phyloP scores from a whole-genome alignment of 2,329 filamentous ascomycete species.

The Blastomyces silverae region DNA sequence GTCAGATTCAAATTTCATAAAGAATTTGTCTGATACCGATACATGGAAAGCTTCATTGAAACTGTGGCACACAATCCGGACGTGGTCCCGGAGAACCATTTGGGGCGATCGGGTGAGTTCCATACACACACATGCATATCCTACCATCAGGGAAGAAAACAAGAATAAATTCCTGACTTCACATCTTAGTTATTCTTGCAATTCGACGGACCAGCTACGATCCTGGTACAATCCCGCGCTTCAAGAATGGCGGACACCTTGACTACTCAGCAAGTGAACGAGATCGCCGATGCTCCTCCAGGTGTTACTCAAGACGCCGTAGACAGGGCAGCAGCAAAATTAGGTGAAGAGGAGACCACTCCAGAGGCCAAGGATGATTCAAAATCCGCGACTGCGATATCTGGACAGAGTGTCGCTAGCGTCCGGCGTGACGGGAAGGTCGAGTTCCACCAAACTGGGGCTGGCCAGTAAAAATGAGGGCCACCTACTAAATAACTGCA shows the following conservation, averaged over 20 bases:
- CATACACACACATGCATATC: neutral
- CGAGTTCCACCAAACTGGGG: conserved; percentile 11
- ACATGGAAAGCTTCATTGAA: conserved; percentile 64
- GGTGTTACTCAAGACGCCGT: conserved; percentile 60
- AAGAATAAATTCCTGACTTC: neutral
- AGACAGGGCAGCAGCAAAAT: conserved; percentile 30
- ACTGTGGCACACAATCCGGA: conserved; percentile 63
- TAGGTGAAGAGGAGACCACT: conserved; percentile 32
- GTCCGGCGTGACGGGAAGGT: conserved; percentile 14
- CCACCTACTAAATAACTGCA: neutral
- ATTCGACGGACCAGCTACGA: conserved; percentile 77
- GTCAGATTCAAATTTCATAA: conserved; percentile 65
- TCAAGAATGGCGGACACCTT: conserved; percentile 71
- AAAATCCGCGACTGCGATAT: neutral
- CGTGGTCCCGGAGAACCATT: conserved; percentile 70
- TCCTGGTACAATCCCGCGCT: conserved; percentile 83
- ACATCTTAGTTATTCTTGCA: conserved; percentile 66
- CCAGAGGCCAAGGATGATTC: conserved; percentile 7
- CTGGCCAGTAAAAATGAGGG: neutral
- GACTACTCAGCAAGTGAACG: conserved; percentile 72
- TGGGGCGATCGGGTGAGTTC: conserved; percentile 73
- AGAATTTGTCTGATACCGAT: conserved; percentile 61
- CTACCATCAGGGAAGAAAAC: neutral
- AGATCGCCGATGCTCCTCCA: conserved; percentile 75
- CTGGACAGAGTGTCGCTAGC: conserved; percentile 11